Conservation (phyloP, 805 yeast species). For the Yamadazyma insecticola region DNA sequence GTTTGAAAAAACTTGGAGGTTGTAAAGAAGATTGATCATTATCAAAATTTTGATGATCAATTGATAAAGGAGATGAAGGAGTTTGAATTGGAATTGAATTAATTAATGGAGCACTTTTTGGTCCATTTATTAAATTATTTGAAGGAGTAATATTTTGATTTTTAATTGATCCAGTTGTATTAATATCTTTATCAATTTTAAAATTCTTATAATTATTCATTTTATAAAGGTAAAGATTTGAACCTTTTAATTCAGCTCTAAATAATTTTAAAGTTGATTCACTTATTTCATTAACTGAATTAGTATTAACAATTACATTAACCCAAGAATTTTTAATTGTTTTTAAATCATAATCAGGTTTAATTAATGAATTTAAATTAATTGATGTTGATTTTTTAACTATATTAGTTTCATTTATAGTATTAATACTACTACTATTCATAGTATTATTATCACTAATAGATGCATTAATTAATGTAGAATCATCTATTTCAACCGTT, state of each 20-base stretch:
- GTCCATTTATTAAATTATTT: slow-evolving; percentile 1
- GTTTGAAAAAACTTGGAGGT: slow-evolving; percentile 12
- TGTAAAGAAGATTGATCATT: slow-evolving; percentile 1
- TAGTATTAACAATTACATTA: slow-evolving; percentile 30
- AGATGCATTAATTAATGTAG: too few relatives aligned
- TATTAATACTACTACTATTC: too few relatives aligned
- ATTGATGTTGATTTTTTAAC: too few relatives aligned
- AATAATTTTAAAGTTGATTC: slow-evolving; percentile 43
- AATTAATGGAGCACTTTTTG: slow-evolving; percentile 5
- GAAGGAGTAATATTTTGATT: slow-evolving; percentile 1
- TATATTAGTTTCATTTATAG: too few relatives aligned
- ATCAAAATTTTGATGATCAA: slow-evolving; percentile 6
- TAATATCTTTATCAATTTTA: slow-evolving; percentile 3
- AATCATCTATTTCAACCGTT: too few relatives aligned
- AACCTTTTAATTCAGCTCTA: slow-evolving; percentile 68
- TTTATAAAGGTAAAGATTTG: slow-evolving; percentile 58
- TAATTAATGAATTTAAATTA: too few relatives aligned
- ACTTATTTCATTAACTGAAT: slow-evolving; percentile 17
- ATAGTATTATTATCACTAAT: too few relatives aligned
- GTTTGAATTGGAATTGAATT: neutral
- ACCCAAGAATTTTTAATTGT: slow-evolving; percentile 32
- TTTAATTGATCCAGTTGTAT: slow-evolving; percentile 1
- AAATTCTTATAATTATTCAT: slow-evolving; percentile 41
- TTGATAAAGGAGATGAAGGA: slow-evolving; percentile 1
- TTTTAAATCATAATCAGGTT: slow-evolving; percentile 27